A percentile compares a stretch with the other conserved stretches of the same genome.
phyloP scores from a whole-genome alignment of 176 grass and related monocot species.

The Alopecurus myosuroides region DNA sequence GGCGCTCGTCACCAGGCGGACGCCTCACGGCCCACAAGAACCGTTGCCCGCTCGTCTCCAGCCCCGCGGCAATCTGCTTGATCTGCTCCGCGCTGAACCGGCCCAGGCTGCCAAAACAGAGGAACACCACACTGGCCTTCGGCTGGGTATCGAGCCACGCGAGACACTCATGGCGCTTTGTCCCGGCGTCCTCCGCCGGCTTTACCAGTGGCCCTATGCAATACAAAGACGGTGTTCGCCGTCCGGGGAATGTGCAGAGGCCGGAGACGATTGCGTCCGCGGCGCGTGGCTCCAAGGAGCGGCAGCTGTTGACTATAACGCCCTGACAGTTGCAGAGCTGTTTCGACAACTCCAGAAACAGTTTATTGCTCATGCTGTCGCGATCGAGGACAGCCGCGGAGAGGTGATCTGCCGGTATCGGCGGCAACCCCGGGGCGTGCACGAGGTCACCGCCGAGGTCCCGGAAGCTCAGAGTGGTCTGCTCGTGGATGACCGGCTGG shows the following conservation, averaged over 20 bases:
- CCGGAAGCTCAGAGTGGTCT: not conserved
- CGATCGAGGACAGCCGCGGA: conserved; percentile 9
- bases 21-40: conserved; percentile 45
- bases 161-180: conserved; percentile 25
- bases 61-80: conserved; percentile 26
- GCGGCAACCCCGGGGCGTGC: conserved; percentile 13
- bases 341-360: not conserved
- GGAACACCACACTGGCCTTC: conserved; percentile 34
- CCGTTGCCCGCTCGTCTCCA: conserved; percentile 27
- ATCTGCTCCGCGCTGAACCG: conserved; percentile 22
- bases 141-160: conserved; percentile 38
- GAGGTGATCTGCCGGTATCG: conserved; percentile 37
- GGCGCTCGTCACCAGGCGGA: conserved; percentile 10
- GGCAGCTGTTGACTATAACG: conserved; percentile 50
- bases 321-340: conserved; percentile 26
- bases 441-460: not conserved
- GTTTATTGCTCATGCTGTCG: not conserved
- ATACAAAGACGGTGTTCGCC: not conserved
- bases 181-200: not conserved
- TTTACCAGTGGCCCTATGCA: conserved; percentile 38
- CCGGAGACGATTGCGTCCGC: conserved; percentile 4
- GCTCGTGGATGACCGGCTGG: conserved; percentile 4
- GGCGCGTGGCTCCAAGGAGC: conserved; percentile 38
- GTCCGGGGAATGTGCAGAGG: conserved; percentile 19
- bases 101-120: conserved; percentile 49